Conservation (phyloP, 768 basidiomycete species). For the Collybia sordida region DNA sequence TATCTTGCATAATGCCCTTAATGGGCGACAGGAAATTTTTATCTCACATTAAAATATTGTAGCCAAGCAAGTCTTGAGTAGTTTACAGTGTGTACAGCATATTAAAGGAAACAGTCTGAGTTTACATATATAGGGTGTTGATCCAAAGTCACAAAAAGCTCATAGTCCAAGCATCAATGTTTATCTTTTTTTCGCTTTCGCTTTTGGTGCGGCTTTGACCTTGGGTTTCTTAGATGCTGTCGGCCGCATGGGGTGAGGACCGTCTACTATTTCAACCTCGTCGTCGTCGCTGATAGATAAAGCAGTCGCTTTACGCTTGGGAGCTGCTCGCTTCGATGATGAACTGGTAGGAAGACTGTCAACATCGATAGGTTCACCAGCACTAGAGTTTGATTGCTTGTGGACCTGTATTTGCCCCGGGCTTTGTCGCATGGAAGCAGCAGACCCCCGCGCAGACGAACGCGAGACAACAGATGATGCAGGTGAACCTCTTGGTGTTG, state of each 20-base stretch:
- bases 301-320: constrained; percentile 51
- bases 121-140: neutral
- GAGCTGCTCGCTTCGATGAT: constrained; percentile 20
- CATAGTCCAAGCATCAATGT: neutral
- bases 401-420: constrained; percentile 41
- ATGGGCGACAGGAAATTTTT: neutral
- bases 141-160: neutral
- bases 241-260: constrained; percentile 28
- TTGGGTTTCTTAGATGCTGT: constrained; percentile 30
- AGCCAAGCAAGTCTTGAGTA: neutral
- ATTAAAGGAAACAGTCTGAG: neutral
- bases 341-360: constrained; percentile 31
- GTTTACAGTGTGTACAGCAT: neutral
- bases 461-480: constrained; percentile 42
- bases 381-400: constrained; percentile 43
- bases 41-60: neutral
- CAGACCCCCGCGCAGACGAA: constrained; percentile 47
- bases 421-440: constrained; percentile 53
- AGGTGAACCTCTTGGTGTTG: constrained; percentile 36
- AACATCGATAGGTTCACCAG: constrained; percentile 42
- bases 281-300: constrained; percentile 43
- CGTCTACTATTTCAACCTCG: constrained; percentile 54
- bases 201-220: constrained; percentile 34
- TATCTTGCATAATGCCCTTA: neutral
- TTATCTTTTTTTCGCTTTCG: constrained; percentile 44